phyloP scores from a whole-genome alignment of 2,329 filamentous ascomycete genomes.

The Emmonsiellopsis sp. region DNA sequence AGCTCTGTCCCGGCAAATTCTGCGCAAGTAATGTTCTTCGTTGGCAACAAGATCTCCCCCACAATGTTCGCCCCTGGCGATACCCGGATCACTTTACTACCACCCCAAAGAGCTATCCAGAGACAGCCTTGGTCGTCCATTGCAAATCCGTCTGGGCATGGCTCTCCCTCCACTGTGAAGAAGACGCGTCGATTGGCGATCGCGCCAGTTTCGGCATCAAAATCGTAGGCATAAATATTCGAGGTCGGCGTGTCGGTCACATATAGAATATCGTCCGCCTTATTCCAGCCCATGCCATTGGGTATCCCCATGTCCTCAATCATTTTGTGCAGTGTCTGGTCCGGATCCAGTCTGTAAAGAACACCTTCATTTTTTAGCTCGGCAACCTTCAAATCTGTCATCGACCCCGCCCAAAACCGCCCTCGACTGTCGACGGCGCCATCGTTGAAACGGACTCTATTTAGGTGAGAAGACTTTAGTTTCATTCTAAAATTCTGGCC shows the following conservation, averaged over 20 bases:
- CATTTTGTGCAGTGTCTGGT: slow-evolving; percentile 50
- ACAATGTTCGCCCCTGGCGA: slow-evolving; percentile 59
- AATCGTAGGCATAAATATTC: slow-evolving; percentile 67
- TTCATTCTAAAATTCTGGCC: too few relatives aligned
- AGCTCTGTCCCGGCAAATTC: slow-evolving; percentile 66
- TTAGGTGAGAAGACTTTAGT: background rate
- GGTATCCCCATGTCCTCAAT: slow-evolving; percentile 64
- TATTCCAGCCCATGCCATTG: slow-evolving; percentile 76
- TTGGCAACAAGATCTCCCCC: slow-evolving; percentile 67
- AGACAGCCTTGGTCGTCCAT: slow-evolving; percentile 77
- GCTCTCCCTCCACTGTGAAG: slow-evolving; percentile 57
- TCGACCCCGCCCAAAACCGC: slow-evolving; percentile 74
- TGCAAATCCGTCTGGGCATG: slow-evolving; percentile 70
- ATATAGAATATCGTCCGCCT: slow-evolving; percentile 64
- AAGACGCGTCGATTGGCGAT: slow-evolving; percentile 62
- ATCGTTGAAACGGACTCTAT: slow-evolving; percentile 60
- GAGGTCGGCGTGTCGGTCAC: slow-evolving; percentile 68
- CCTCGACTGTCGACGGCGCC: slow-evolving; percentile 71
- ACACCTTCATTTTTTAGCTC: slow-evolving; percentile 48
- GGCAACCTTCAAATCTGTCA: slow-evolving; percentile 69
- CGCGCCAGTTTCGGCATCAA: slow-evolving; percentile 52
- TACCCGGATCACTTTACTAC: slow-evolving; percentile 64
- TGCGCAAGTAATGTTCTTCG: slow-evolving; percentile 69
- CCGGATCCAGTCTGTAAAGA: slow-evolving; percentile 61
- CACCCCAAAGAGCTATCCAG: slow-evolving; percentile 82